Evolutionary conservation across 2,329 filamentous ascomycete genomes (phyloP).

Genomic region (Hypoxylon sp.): DNA sequence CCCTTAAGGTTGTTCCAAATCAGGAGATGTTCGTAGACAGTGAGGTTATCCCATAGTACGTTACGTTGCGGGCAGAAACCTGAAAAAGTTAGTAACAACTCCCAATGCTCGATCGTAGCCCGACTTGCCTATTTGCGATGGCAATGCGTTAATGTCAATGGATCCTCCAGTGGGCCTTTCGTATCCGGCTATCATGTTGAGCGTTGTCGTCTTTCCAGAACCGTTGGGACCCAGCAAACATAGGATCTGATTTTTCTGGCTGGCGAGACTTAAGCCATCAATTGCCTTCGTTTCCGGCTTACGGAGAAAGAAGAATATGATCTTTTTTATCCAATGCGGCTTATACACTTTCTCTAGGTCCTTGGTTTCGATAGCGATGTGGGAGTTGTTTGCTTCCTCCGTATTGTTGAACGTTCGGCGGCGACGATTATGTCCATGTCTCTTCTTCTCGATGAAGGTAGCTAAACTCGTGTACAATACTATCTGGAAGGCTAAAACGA

Average conservation of each 20-base stretch:
- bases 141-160: conserved; percentile 69
- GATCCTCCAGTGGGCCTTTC: conserved; percentile 72
- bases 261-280: conserved; percentile 71
- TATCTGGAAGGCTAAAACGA: conserved; percentile 55
- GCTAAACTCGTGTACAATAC: conserved; percentile 55
- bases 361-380: conserved; percentile 44
- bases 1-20: conserved; percentile 80
- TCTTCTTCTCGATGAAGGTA: conserved; percentile 53
- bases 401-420: conserved; percentile 46
- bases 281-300: conserved; percentile 65
- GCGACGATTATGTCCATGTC: conserved; percentile 57
- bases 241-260: conserved; percentile 73
- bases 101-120: conserved; percentile 52
- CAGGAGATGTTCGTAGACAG: conserved; percentile 77
- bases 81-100: conserved; percentile 65
- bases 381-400: conserved; percentile 41
- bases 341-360: conserved; percentile 56
- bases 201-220: conserved; percentile 78
- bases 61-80: conserved; percentile 83
- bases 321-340: conserved; percentile 50
- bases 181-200: conserved; percentile 77
- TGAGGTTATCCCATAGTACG: conserved; percentile 81
- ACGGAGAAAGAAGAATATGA: conserved; percentile 54
- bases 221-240: conserved; percentile 79
- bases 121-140: conserved; percentile 65